Base-by-base conservation (phyloP, 768 basidiomycete species). In the Boletus sp. region DNA sequence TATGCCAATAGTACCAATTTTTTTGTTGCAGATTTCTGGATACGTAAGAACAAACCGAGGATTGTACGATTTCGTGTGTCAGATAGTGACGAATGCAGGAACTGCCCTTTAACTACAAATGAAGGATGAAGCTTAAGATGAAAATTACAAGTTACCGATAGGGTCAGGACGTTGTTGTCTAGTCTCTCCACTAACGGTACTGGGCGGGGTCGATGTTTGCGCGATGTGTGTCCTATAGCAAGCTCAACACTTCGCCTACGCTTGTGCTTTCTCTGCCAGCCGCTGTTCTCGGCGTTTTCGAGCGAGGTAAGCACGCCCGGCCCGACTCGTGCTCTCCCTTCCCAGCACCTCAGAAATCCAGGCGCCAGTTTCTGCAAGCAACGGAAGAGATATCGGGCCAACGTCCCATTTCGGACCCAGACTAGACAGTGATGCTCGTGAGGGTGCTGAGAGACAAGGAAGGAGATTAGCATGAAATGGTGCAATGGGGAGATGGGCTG, bases 311-410 rank as follows among this genome's bases (percentile, higher is more conserved):
- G 92, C 94, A 56, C 81, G 80, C 1, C 89, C 92, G 1, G 85
- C 92, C 14, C 92, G 79, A 68, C 91, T 94, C 33, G 81, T 84
- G 63, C 83, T 93, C 61, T 82, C 77, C 57, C 86, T 76, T 1
- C 84, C 83, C 7, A 97, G 75, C 55, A 77, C 67, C 57, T 81
- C 77, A 33, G 84, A 87, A 53, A 96, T 86, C 94, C 94, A 97
- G 70, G 80, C 85, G 0, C 94, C 94, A 35, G 87, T 85, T 45
- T 86, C 83, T 3, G 83, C 86, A 44, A 94, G 77, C 57, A 81
- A 73, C n/a, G 84, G 80, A 40, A 94, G 73, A 64, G 92, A 81
- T 42, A 81, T 53, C 4, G 82, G 72, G 5, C 76, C 76, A 2
- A 72, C 68, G 17, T 70, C 70, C 57, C 70, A 67, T 46, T 64